Percentiles rank a stretch among this genome's conserved stretches.
phyloP scores from a whole-genome alignment of 2,329 filamentous ascomycete species.

The Rachicladosporium sp. region DNA sequence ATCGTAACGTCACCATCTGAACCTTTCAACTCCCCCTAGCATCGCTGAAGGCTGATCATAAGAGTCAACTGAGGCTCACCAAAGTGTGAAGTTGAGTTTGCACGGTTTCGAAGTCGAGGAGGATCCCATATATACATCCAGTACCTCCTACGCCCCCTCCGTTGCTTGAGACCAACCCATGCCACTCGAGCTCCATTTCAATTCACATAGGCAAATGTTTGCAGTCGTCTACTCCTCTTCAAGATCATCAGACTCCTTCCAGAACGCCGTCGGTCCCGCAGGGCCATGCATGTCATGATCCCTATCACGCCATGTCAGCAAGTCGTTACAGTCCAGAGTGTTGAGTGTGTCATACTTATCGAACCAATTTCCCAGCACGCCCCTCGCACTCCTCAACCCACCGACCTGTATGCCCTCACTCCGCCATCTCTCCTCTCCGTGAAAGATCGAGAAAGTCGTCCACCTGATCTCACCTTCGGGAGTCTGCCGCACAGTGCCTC shows the following conservation, averaged over 20 bases:
- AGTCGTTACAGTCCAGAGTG: too few relatives aligned
- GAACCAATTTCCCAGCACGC: conserved; percentile 67
- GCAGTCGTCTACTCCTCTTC: conserved; percentile 14
- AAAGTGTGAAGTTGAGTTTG: too few relatives aligned
- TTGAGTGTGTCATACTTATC: conserved; percentile 42
- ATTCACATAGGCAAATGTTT: too few relatives aligned
- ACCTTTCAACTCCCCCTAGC: too few relatives aligned
- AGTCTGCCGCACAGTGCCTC: conserved; percentile 52
- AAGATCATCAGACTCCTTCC: conserved; percentile 53
- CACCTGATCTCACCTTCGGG: conserved; percentile 60
- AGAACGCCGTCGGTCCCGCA: conserved; percentile 63
- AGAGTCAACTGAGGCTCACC: too few relatives aligned
- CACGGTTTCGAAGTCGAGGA: too few relatives aligned
- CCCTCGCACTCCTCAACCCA: conserved; percentile 50
- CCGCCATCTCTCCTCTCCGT: conserved; percentile 57
- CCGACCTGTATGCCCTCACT: conserved; percentile 66
- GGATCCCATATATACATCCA: too few relatives aligned
- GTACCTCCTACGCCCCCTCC: too few relatives aligned
- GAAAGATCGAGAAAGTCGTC: conserved; percentile 56
- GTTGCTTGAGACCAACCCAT: too few relatives aligned
- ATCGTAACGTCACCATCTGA: too few relatives aligned
- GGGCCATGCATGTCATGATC: conserved; percentile 58
- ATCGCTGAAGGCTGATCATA: too few relatives aligned
- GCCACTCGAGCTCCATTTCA: too few relatives aligned
- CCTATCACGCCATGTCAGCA: conserved; percentile 22